Conservation (phyloP, 176 grass and related monocot genomes). For the Eragrostis nindensis region DNA sequence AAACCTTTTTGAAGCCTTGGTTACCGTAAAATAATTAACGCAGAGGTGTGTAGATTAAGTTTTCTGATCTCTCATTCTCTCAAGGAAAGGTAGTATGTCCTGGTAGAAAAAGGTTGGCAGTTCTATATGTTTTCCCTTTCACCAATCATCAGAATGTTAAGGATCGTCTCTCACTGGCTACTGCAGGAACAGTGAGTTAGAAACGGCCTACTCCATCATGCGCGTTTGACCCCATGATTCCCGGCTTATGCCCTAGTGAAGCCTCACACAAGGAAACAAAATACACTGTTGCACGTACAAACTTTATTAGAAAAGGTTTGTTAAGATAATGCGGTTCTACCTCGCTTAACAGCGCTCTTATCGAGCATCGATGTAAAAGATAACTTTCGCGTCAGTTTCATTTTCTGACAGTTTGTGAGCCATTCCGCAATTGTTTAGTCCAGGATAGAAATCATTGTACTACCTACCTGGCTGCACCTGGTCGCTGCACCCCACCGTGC, state of each 20-base stretch:
- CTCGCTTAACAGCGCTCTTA: not conserved
- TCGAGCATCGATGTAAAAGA: not conserved
- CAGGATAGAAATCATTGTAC: slow-evolving; percentile 12
- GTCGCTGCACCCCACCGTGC: not conserved
- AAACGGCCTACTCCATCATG: slow-evolving; percentile 3
- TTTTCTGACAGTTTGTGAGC: not conserved
- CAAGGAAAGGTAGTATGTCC: too few species aligned
- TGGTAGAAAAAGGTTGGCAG: not conserved
- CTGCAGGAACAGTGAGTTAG: not conserved
- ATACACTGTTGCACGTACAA: not conserved
- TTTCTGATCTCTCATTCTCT: slow-evolving; percentile 1
- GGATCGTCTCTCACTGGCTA: slow-evolving; percentile 1
- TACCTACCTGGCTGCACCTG: not conserved
- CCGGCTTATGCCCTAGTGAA: not conserved
- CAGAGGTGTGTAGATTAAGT: not conserved
- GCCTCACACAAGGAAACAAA: not conserved
- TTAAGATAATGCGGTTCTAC: not conserved
- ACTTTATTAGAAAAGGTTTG: not conserved
- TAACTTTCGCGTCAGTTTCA: not conserved
- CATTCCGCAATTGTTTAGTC: slow-evolving; percentile 1
- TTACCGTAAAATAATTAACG: not conserved
- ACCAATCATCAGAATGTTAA: not conserved
- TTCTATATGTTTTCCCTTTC: not conserved
- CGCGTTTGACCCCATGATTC: slow-evolving; percentile 7
- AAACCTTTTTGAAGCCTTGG: not conserved